Base-by-base conservation (phyloP, 768 basidiomycete species). In the Cystobasidiopsis lactophilus region DNA sequence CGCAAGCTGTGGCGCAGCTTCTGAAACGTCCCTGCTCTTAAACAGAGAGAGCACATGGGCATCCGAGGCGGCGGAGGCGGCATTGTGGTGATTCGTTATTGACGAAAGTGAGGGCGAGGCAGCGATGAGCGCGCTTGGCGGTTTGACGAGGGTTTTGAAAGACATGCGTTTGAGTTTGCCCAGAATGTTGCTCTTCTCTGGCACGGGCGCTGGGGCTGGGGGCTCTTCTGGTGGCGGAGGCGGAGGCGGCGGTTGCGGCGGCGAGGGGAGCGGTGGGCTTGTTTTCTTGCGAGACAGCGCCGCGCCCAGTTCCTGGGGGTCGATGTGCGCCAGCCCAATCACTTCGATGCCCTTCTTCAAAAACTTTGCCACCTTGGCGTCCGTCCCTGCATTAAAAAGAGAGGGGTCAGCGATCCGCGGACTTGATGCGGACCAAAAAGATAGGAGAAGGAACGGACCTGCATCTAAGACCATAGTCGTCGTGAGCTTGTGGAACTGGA, bases 331-430 rank as follows among this genome's bases (percentile, higher is more conserved):
- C 5, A 47, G 26, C 9, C 26, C 45, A 13, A 27, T 13, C 3
- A 47, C 16, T 47, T 47, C 24, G 29, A 47, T 47, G 29, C 45
- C 45, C 29, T 47, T 47, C 45, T 31, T 47, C n/a, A 47, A 27
- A 26, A 47, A 47, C 30, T 29, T 47, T 7, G 45, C 45, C 7
- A 47, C 26, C 29, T n/a, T 23, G 7, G 45, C 45, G 30, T 47
- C 45, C 26, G 45, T 47, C 29, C 45, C 45, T 35, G 33, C 33
- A n/a, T n/a, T n/a, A n/a, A n/a, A n/a, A n/a, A n/a, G n/a, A n/a
- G n/a, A n/a, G n/a, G n/a, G n/a, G 19, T 43, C 7, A 11, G 41
- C 11, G 11, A 38, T 38, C 19, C 27, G 41, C 9, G 7, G 27
- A 9, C 41, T 11, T 18, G 9, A 43, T 7, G 27, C 19, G 41